Base-by-base conservation (phyloP, 495 filamentous ascomycete genomes). In the Lasiosphaeria ovina region DNA sequence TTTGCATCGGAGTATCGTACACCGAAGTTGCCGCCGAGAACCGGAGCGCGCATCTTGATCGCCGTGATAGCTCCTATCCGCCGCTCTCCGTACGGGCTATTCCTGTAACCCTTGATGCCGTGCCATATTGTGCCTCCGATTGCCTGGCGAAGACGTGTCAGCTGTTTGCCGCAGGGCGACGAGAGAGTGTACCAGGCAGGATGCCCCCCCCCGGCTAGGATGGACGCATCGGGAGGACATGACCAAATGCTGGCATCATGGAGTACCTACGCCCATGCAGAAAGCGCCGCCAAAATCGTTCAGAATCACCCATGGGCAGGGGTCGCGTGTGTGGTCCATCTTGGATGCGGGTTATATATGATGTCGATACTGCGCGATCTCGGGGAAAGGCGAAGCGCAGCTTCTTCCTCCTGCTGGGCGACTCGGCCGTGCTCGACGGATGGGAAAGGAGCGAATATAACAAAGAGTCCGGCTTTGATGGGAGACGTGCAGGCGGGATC, bases 221-320 rank as follows among this genome's bases (percentile, higher is more conserved):
- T 53, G 8, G 50, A n/a, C 5, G 24, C 24, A 24, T 24, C 24
- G 24, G 24, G 24, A 24, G 24, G 24, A 24, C 24, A 24, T 24
- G 24, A 24, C 2, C 24, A 2, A 24, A 24, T 24, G 24, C 24
- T 24, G 24, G 24, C 24, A 12, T 42, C 38, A 42, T 42, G 8
- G 16, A 7, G 35, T 12, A 54, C 52, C 5, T 36, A 40, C 53
- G 4, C 55, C 55, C 55, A 57, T 57, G 31, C 8, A 9, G 71
- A 98, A 98, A 54, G 94, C 95, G 74, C 94, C 94, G 63, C 94
- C 94, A 65, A 97, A 97, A 73, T 98, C 94, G 73, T 89, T 96
- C 61, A 98, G 83, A 59, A 92, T 87, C 66, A 98, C 93, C 91
- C 91, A 97, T 44, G 95, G 94, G 73, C 94, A 97, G 55, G 93